Evolutionary conservation across 495 filamentous ascomycete species (phyloP).

Genomic region (Trichoderma parareesei): DNA sequence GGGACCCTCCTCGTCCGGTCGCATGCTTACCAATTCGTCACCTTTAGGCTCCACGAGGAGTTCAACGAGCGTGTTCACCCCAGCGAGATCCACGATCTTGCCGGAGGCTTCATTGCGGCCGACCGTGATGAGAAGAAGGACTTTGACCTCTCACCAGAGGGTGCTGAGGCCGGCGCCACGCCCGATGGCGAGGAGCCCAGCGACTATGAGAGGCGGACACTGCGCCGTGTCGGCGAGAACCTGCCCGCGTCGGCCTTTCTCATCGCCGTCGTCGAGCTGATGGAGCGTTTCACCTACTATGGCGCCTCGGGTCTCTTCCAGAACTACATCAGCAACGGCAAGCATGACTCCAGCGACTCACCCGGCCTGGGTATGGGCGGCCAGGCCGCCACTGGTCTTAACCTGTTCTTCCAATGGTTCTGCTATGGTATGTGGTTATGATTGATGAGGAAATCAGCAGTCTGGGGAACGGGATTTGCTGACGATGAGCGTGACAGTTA

Average conservation of each 20-base stretch:
- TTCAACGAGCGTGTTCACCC: conserved; percentile 5
- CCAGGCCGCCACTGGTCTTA: neutral
- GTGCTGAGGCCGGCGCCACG: conserved; percentile 11
- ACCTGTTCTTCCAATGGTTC: conserved; percentile 9
- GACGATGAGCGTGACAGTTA: neutral
- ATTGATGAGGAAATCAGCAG: conserved; percentile 49
- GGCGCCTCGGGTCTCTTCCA: conserved; percentile 27
- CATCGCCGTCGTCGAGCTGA: conserved; percentile 67
- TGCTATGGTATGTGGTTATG: conserved; percentile 21
- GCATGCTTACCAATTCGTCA: neutral
- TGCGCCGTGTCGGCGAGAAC: conserved; percentile 56
- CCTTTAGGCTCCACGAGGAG: conserved; percentile 11
- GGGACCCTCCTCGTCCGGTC: neutral
- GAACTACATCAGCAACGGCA: conserved; percentile 2
- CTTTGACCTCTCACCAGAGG: neutral
- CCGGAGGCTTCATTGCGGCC: conserved; percentile 4
- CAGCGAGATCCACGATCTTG: neutral
- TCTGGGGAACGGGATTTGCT: conserved; percentile 23
- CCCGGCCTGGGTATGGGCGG: conserved; percentile 7
- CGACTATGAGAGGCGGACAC: conserved; percentile 49
- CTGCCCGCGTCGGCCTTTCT: conserved; percentile 60
- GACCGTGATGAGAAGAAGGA: conserved; percentile 8
- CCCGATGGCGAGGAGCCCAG: conserved; percentile 37
- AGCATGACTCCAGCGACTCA: neutral
- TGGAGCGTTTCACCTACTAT: conserved; percentile 48